Percentiles rank a stretch among this genome's conserved stretches.
Conservation (phyloP, 305 asterid genomes). For the Rubia peregrina region DNA sequence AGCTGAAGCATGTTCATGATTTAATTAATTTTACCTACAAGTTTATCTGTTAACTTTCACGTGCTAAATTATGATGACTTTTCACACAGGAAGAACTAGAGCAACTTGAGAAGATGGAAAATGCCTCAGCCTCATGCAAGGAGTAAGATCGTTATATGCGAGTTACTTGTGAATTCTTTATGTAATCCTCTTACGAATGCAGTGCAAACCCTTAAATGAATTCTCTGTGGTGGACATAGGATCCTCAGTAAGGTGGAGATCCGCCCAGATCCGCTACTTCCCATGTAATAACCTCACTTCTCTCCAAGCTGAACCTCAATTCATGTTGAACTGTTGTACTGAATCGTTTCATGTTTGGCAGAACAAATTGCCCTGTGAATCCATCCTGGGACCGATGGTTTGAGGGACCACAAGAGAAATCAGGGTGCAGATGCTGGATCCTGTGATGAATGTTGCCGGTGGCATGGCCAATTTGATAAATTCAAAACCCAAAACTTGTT, state of each 20-base stretch:
- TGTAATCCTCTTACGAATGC: neutral
- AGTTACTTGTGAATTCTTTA: neutral
- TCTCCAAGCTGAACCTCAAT: neutral
- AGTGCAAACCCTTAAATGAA: slow-evolving; percentile 7
- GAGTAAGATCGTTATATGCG: slow-evolving; percentile 51
- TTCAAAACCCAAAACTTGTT: slow-evolving; percentile 5
- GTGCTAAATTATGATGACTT: slow-evolving; percentile 13
- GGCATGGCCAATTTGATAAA: neutral
- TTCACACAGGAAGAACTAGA: slow-evolving; percentile 75
- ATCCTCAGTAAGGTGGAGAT: slow-evolving; percentile 22
- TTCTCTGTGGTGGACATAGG: slow-evolving; percentile 13
- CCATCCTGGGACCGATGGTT: slow-evolving; percentile 35
- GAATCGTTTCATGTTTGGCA: slow-evolving; percentile 13
- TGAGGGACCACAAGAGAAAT: slow-evolving; percentile 27
- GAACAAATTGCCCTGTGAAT: slow-evolving; percentile 27
- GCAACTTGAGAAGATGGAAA: slow-evolving; percentile 74
- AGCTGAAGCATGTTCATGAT: neutral
- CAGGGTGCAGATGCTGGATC: slow-evolving; percentile 34
- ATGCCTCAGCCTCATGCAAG: slow-evolving; percentile 79
- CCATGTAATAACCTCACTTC: slow-evolving; percentile 15
- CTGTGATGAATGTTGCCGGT: slow-evolving; percentile 13
- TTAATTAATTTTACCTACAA: too few relatives aligned
- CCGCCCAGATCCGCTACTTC: slow-evolving; percentile 29
- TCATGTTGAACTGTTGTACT: slow-evolving; percentile 5
- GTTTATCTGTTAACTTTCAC: neutral